Conservation (phyloP, 192 early-diverging fungal genomes). For the Coemansia sp. region DNA sequence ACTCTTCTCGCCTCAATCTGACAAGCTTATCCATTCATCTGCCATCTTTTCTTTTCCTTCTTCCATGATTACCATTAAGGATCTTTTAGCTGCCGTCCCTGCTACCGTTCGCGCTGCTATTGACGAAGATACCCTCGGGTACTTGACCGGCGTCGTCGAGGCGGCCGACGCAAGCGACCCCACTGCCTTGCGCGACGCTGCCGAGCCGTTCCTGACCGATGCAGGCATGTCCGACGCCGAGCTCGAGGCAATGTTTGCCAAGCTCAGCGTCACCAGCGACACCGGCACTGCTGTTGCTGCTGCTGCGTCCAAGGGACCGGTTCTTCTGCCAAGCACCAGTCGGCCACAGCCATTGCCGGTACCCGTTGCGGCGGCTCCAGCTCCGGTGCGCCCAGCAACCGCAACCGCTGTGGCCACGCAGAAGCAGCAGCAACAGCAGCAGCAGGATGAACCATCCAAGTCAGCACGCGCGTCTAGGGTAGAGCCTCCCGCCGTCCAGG, state of each 20-base stretch:
- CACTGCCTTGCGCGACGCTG: constrained; percentile 60
- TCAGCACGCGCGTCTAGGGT: constrained; percentile 20
- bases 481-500: constrained; percentile 60
- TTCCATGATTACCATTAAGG: constrained; percentile 27
- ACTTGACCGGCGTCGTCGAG: constrained; percentile 47
- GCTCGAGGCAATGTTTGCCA: constrained; percentile 57
- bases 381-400: background rate
- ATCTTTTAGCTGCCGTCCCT: constrained; percentile 31
- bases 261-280: constrained; percentile 15
- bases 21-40: no score
- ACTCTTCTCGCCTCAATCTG: no score
- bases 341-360: constrained; percentile 1
- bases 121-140: constrained; percentile 58
- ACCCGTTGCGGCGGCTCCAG: background rate
- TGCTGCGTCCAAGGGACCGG: constrained; percentile 6
- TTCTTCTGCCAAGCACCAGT: constrained; percentile 15
- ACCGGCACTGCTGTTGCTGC: background rate
- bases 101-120: constrained; percentile 32
- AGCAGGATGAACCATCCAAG: background rate
- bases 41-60: background rate
- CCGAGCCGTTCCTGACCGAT: constrained; percentile 66
- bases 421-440: background rate
- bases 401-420: background rate
- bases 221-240: constrained; percentile 61
- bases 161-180: constrained; percentile 38